These are phyloP conservation scores for Pseudognaphalium luteoalbum DNA, from an alignment of 129 eudicot genomes.

Conservation along the genomic window DNA sequence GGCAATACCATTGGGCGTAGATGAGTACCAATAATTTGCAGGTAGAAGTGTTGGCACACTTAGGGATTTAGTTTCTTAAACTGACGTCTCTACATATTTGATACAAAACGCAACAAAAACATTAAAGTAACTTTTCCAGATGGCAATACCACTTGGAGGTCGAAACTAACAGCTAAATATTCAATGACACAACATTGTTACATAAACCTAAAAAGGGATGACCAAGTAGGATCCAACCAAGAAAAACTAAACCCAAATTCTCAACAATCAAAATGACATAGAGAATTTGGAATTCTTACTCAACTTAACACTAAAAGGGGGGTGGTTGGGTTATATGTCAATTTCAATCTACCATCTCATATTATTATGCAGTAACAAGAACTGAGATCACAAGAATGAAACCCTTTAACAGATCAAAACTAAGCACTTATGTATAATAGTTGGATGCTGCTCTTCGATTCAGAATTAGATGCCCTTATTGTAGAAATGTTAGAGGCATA, in stretches of 20 bases:
- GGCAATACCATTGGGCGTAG: not conserved
- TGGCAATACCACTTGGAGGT: not conserved
- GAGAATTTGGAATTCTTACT: not conserved
- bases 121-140: not conserved
- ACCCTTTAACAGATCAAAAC: not conserved
- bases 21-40: too few species aligned
- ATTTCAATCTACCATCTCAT: not conserved
- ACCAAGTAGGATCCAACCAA: not conserved
- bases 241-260: too few species aligned
- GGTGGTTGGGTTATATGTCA: not conserved
- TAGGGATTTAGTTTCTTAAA: too few species aligned
- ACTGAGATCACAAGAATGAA: not conserved
- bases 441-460: too few species aligned
- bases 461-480: too few species aligned
- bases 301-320: not conserved
- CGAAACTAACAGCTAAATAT: too few species aligned
- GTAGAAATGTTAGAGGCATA: not conserved
- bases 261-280: not conserved
- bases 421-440: not conserved
- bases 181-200: not conserved
- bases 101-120: not conserved
- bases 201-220: not conserved
- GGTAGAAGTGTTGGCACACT: too few species aligned
- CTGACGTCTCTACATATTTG: too few species aligned
- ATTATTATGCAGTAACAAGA: not conserved